phyloP scores from a whole-genome alignment of 306 rosid species.

The barrel medic (Medicago truncatula) region DNA sequence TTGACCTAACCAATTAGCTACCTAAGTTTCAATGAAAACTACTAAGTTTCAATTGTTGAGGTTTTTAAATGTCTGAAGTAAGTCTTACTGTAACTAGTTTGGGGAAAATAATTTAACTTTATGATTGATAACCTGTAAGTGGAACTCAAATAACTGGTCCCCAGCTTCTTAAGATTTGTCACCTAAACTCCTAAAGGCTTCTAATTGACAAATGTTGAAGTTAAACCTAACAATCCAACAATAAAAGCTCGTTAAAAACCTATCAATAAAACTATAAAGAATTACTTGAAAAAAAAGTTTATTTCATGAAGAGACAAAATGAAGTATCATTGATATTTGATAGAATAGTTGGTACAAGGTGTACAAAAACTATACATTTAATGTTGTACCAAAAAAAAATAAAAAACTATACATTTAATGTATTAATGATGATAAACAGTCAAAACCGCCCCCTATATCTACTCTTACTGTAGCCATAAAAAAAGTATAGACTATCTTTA shows the following conservation, averaged over 20 bases:
- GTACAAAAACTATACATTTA: not conserved
- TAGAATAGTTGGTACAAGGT: not conserved
- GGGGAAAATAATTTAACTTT: not conserved
- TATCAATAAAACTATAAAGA: no score
- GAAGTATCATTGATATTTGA: not conserved
- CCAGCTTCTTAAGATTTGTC: not conserved
- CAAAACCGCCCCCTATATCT: not conserved
- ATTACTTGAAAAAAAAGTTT: no score
- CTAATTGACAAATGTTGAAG: not conserved
- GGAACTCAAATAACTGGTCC: not conserved
- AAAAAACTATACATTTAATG: not conserved
- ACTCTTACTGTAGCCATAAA: not conserved
- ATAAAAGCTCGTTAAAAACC: not conserved
- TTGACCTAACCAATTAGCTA: not conserved
- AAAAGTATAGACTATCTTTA: not conserved
- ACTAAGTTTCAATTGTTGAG: not conserved
- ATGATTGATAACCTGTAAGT: not conserved
- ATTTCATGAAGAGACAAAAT: not conserved
- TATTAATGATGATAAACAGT: not conserved
- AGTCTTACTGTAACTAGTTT: constrained; percentile 3
- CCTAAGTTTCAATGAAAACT: constrained; percentile 2
- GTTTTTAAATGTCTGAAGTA: constrained; percentile 1
- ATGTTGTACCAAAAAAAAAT: no score
- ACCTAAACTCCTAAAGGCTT: not conserved
- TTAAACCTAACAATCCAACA: not conserved